Percentiles rank a stretch among this genome's conserved stretches.
Evolutionary conservation across 2,329 filamentous ascomycete species (phyloP).

Genomic region (Botrytis elliptica): DNA sequence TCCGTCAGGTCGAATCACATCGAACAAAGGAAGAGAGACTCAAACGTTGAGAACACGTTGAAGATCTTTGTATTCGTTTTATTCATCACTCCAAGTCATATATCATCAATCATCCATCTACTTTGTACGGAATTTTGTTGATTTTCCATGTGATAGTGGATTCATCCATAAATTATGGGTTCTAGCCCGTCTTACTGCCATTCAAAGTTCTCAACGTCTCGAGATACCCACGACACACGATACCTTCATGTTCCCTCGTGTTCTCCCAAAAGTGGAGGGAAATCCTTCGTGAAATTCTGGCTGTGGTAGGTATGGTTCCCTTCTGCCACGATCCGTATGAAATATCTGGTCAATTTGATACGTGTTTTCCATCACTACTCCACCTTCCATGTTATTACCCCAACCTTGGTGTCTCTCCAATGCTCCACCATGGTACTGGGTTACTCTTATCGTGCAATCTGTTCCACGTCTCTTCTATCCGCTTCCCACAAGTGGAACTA

Average conservation of each 20-base stretch:
- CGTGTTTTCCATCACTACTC: background rate
- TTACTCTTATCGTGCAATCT: background rate
- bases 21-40: background rate
- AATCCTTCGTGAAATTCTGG: background rate
- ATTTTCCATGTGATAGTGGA: slow-evolving; percentile 4
- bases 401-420: background rate
- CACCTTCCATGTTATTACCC: background rate
- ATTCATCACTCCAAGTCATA: background rate
- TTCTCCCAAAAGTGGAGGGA: background rate
- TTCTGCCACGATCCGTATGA: background rate
- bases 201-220: background rate
- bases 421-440: background rate
- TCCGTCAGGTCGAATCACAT: too few species aligned
- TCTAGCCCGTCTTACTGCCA: background rate
- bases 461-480: background rate
- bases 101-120: background rate
- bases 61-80: background rate
- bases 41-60: background rate
- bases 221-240: background rate
- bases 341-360: background rate
- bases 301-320: too few species aligned
- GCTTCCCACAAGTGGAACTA: background rate
- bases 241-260: background rate
- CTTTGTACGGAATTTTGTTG: background rate
- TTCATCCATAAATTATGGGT: background rate